Conservation (phyloP, 2,329 filamentous ascomycete species). For the Nemania sp. region DNA sequence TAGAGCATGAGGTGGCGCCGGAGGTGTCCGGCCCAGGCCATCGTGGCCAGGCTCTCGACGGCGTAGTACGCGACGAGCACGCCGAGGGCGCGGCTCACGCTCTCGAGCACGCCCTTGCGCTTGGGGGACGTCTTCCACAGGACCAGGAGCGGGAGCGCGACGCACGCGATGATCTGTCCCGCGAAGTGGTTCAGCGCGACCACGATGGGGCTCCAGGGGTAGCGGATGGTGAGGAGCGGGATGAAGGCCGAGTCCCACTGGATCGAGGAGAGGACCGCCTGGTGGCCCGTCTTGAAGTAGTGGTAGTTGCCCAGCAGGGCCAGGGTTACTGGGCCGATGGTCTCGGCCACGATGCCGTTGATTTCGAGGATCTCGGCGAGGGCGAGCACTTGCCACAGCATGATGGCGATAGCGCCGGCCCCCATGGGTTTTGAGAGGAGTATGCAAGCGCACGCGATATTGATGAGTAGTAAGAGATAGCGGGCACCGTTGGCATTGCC, state of each 20-base stretch:
- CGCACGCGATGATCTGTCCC: constrained; percentile 80
- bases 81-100: constrained; percentile 70
- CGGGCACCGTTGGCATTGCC: constrained; percentile 91
- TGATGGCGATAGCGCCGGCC: constrained; percentile 77
- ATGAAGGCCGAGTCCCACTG: constrained; percentile 98
- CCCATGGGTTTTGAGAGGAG: constrained; percentile 95
- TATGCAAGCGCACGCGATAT: constrained; percentile 75
- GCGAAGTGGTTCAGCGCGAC: constrained; percentile 87
- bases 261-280: constrained; percentile 82
- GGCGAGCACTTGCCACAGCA: constrained; percentile 87
- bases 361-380: constrained; percentile 68
- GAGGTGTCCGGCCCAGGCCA: constrained; percentile 86
- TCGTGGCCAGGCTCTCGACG: constrained; percentile 81
- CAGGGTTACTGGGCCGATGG: constrained; percentile 83
- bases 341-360: constrained; percentile 63
- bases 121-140: constrained; percentile 89
- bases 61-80: constrained; percentile 83
- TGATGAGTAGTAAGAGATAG: constrained; percentile 82
- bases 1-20: constrained; percentile 95
- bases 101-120: constrained; percentile 69
- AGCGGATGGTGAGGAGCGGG: constrained; percentile 77
- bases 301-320: constrained; percentile 90
- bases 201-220: constrained; percentile 86
- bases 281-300: constrained; percentile 98
- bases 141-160: constrained; percentile 78